Conservation (phyloP, 495 filamentous ascomycete species). For the Lineolata rhizophorae region DNA sequence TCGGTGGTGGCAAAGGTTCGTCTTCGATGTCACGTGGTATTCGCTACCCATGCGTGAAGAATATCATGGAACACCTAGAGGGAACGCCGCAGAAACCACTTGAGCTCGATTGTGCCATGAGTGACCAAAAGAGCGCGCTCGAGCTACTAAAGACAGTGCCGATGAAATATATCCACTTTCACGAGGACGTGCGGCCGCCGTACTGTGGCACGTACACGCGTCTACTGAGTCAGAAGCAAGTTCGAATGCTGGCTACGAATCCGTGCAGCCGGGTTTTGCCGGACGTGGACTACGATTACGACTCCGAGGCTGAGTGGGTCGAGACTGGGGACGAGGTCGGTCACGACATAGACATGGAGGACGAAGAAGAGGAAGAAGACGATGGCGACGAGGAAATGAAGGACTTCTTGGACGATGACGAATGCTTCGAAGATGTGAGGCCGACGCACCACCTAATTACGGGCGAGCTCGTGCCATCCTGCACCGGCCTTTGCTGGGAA, state of each 20-base stretch:
- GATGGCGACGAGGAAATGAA: conserved; percentile 47
- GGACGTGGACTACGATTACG: conserved; percentile 76
- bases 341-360: conserved; percentile 56
- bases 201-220: conserved; percentile 72
- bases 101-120: too few relatives aligned
- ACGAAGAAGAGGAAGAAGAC: conserved; percentile 43
- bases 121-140: too few relatives aligned
- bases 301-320: conserved; percentile 93
- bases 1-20: too few relatives aligned
- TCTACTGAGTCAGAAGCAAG: conserved; percentile 22
- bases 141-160: too few relatives aligned
- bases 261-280: conserved; percentile 41
- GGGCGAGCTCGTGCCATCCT: conserved; percentile 52
- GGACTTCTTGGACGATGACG: conserved; percentile 54
- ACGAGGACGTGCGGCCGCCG: conserved; percentile 72
- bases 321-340: conserved; percentile 64
- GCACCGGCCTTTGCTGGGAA: conserved; percentile 67
- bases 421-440: conserved; percentile 14
- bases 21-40: too few relatives aligned
- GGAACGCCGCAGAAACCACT: conserved; percentile 20
- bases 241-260: conserved; percentile 40
- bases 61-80: conserved; percentile 34
- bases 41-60: too few relatives aligned
- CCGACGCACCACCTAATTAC: conserved; percentile 25
- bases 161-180: conserved; percentile 62